Conservation (phyloP, 305 asterid species). For the Fraxinus latifolia region DNA sequence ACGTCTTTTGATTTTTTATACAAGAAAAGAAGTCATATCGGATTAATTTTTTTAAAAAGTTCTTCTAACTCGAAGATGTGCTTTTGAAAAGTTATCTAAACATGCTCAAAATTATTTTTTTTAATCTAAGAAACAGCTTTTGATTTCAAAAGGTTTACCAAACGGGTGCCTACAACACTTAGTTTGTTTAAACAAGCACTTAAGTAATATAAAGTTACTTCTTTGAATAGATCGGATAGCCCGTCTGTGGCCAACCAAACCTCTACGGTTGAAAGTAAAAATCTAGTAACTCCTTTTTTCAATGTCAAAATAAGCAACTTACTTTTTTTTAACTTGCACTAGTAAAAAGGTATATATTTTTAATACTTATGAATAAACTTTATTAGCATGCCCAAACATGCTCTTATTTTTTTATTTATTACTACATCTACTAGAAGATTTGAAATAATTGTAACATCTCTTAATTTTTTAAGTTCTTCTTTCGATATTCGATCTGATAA, state of each 20-base stretch:
- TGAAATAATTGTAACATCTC: neutral
- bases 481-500: neutral
- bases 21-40: neutral
- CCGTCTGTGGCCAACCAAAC: neutral
- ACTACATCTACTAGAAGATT: neutral
- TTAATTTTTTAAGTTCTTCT: too few relatives aligned
- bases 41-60: too few relatives aligned
- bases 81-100: neutral
- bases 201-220: neutral
- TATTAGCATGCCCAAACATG: neutral
- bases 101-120: neutral
- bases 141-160: neutral
- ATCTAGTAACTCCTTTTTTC: neutral
- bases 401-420: neutral
- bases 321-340: neutral
- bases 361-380: neutral
- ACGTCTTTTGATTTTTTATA: neutral
- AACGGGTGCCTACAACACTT: neutral
- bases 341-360: neutral
- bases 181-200: neutral
- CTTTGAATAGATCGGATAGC: neutral
- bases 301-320: neutral
- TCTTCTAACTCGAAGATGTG: neutral
- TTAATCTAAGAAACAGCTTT: neutral
- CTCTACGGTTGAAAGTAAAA: neutral